These are phyloP conservation scores for Annulohypoxylon stygium DNA, from an alignment of 495 filamentous ascomycete species.

Conservation along the genomic window DNA sequence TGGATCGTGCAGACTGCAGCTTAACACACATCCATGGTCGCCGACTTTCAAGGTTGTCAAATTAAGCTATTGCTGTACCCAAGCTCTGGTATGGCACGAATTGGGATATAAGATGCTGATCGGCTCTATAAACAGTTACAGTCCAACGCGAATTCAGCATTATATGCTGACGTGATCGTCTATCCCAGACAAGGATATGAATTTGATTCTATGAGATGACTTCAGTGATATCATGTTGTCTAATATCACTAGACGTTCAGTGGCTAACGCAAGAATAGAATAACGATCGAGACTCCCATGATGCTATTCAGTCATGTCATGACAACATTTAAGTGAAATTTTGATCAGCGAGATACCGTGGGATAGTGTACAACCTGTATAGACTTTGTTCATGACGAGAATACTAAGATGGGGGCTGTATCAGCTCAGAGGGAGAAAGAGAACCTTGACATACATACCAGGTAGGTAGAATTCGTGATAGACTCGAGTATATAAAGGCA, in stretches of 20 bases:
- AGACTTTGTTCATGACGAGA: slow-evolving; percentile 2
- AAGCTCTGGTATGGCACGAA: slow-evolving; percentile 12
- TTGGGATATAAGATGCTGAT: slow-evolving; percentile 12
- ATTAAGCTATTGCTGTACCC: slow-evolving; percentile 24
- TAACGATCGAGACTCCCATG: slow-evolving; percentile 20
- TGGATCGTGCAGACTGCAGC: slow-evolving; percentile 8
- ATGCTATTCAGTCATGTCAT: slow-evolving; percentile 24
- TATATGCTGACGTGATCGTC: slow-evolving; percentile 9
- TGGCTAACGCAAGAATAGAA: slow-evolving; percentile 7
- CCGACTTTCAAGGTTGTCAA: not conserved
- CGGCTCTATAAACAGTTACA: slow-evolving; percentile 20
- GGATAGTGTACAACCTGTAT: slow-evolving; percentile 1
- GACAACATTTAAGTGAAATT: slow-evolving; percentile 29
- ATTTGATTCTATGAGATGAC: slow-evolving; percentile 23
- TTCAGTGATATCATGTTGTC: slow-evolving; percentile 1
- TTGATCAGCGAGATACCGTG: slow-evolving; percentile 17
- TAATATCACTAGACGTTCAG: not conserved
- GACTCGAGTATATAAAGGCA: slow-evolving; percentile 1
- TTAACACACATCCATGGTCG: slow-evolving; percentile 7
- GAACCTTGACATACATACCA: not conserved
- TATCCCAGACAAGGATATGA: not conserved
- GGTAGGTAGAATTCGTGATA: not conserved
- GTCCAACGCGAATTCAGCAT: slow-evolving; percentile 8
- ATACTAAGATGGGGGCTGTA: not conserved
- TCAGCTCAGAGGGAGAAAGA: not conserved